Evolutionary conservation across 2,329 filamentous ascomycete species (phyloP).

Genomic region (Apiospora rasikravindrae): DNA sequence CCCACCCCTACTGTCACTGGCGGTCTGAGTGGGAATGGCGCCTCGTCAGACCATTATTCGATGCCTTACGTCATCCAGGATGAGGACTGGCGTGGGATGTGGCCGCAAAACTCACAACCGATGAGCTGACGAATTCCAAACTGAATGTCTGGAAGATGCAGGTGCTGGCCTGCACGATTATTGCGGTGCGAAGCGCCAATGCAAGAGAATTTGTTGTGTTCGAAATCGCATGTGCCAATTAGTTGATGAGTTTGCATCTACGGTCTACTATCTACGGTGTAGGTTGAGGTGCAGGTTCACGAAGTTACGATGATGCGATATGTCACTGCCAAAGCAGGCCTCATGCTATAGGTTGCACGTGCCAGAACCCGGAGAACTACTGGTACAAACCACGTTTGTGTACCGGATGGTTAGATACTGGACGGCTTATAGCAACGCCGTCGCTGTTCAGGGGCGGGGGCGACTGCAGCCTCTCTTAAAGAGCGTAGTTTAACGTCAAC

Average conservation of each 20-base stretch:
- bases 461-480: background rate
- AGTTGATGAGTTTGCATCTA: background rate
- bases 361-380: too few species aligned
- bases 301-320: too few species aligned
- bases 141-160: background rate
- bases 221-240: background rate
- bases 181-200: background rate
- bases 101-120: background rate
- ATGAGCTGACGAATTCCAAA: background rate
- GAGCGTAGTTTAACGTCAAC: too few species aligned
- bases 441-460: background rate
- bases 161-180: background rate
- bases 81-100: background rate
- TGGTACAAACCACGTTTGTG: background rate
- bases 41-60: background rate
- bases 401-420: background rate
- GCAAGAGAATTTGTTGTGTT: background rate
- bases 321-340: background rate
- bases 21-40: background rate
- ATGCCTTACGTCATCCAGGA: slow-evolving; percentile 20
- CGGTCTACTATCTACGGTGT: too few species aligned
- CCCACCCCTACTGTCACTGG: background rate
- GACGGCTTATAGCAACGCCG: background rate
- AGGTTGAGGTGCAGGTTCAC: background rate
- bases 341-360: background rate